Percentiles rank a stretch among this genome's conserved stretches.
These are phyloP conservation scores for Umbelopsis sp. DNA, from an alignment of 371 early-diverging fungal genomes.

Conservation along the genomic window DNA sequence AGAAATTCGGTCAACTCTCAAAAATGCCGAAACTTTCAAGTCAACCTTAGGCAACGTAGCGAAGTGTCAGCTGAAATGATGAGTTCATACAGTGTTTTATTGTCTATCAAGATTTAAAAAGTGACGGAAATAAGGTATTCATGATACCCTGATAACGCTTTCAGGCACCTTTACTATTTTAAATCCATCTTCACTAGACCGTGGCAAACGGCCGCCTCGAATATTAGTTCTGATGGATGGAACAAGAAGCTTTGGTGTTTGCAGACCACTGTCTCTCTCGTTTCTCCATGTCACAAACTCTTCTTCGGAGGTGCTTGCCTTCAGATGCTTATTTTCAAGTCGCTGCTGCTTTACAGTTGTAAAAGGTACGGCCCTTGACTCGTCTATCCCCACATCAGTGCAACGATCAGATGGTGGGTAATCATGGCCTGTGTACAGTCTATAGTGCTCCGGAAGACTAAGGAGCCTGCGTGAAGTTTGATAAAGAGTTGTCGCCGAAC, in stretches of 20 bases:
- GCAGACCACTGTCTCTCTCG: neutral
- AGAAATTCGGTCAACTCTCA: neutral
- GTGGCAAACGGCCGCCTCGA: neutral
- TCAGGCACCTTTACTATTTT: neutral
- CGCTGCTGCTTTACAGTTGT: neutral
- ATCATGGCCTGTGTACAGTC: constrained; percentile 1
- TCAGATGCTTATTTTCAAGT: neutral
- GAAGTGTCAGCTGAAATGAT: neutral
- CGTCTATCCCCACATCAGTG: neutral
- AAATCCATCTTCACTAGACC: neutral
- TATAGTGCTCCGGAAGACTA: neutral
- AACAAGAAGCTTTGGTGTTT: neutral
- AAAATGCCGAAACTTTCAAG: neutral
- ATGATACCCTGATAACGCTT: neutral
- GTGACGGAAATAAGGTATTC: neutral
- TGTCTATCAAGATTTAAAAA: neutral
- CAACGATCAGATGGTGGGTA: neutral
- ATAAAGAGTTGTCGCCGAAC: neutral
- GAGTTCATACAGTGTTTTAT: neutral
- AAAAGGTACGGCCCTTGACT: neutral
- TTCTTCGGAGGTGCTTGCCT: neutral
- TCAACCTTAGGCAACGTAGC: neutral
- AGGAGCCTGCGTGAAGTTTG: neutral
- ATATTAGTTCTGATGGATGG: constrained; percentile 5
- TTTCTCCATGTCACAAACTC: constrained; percentile 1